Percentiles rank a stretch among this genome's conserved stretches.
These are phyloP conservation scores for Eutrema heterophyllum DNA, from an alignment of 345 rosid species.

Conservation along the genomic window DNA sequence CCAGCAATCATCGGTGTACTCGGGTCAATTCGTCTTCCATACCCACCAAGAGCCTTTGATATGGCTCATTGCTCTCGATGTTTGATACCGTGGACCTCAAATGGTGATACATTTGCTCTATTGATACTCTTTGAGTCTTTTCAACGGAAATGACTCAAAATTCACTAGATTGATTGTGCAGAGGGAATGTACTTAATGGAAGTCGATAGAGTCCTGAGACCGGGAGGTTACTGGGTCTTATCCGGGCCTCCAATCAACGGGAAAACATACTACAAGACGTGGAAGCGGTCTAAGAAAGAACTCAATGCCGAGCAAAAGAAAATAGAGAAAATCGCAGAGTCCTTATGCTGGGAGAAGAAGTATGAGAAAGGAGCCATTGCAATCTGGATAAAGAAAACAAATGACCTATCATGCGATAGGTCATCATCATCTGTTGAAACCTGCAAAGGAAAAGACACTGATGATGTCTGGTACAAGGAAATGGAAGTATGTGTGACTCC, in stretches of 20 bases:
- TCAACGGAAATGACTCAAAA: background rate
- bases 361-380: slow-evolving; percentile 61
- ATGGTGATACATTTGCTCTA: slow-evolving; percentile 38
- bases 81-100: slow-evolving; percentile 61
- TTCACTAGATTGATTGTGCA: slow-evolving; percentile 6
- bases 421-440: slow-evolving; percentile 28
- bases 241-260: slow-evolving; percentile 66
- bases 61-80: slow-evolving; percentile 60
- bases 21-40: slow-evolving; percentile 56
- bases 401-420: slow-evolving; percentile 38
- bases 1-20: slow-evolving; percentile 68
- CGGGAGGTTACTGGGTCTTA: slow-evolving; percentile 71
- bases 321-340: slow-evolving; percentile 56
- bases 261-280: slow-evolving; percentile 44
- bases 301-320: slow-evolving; percentile 53
- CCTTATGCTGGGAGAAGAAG: slow-evolving; percentile 76
- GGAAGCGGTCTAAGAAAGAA: slow-evolving; percentile 54
- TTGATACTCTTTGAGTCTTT: background rate
- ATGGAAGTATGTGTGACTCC: slow-evolving; percentile 69
- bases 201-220: slow-evolving; percentile 66
- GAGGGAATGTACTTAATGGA: slow-evolving; percentile 69
- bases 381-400: slow-evolving; percentile 54
- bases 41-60: slow-evolving; percentile 40
- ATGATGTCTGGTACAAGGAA: slow-evolving; percentile 67
- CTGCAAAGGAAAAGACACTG: slow-evolving; percentile 40